These are phyloP conservation scores for Nothophytophthora sp. DNA, from an alignment of 352 stramenopile species.

Conservation along the genomic window DNA sequence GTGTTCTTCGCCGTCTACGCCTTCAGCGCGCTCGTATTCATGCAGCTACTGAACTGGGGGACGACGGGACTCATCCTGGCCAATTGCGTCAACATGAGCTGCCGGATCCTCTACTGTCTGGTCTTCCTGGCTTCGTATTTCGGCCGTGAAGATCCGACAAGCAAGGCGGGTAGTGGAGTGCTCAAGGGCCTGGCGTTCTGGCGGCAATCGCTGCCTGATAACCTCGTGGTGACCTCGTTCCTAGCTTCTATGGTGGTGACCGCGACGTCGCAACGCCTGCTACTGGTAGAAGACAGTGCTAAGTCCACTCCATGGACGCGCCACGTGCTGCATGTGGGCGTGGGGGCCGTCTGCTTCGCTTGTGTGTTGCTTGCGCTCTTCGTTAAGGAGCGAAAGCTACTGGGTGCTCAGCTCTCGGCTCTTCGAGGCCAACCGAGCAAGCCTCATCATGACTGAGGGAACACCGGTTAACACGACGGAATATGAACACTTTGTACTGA, in stretches of 20 bases:
- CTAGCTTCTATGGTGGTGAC: constrained; percentile 39
- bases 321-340: constrained; percentile 44
- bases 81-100: constrained; percentile 89
- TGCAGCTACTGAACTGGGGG: constrained; percentile 55
- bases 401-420: constrained; percentile 32
- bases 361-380: constrained; percentile 40
- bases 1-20: constrained; percentile 84
- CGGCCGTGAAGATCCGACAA: not conserved
- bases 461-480: constrained; percentile 3
- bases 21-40: constrained; percentile 60
- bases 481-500: not conserved
- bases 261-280: constrained; percentile 32
- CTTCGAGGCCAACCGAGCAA: constrained; percentile 28
- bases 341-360: constrained; percentile 52
- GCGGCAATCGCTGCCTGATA: constrained; percentile 49
- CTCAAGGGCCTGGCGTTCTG: constrained; percentile 42
- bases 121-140: constrained; percentile 71
- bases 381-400: constrained; percentile 45
- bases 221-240: constrained; percentile 51
- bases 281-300: constrained; percentile 32
- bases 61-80: constrained; percentile 80
- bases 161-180: constrained; percentile 2
- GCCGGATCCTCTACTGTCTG: constrained; percentile 83
- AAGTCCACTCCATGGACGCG: constrained; percentile 17
- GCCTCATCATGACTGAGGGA: constrained; percentile 19